A percentile compares a stretch with the other conserved stretches of the same genome.
phyloP scores from a whole-genome alignment of 2,329 filamentous ascomycete species.

The Trichocomaceae sp. region DNA sequence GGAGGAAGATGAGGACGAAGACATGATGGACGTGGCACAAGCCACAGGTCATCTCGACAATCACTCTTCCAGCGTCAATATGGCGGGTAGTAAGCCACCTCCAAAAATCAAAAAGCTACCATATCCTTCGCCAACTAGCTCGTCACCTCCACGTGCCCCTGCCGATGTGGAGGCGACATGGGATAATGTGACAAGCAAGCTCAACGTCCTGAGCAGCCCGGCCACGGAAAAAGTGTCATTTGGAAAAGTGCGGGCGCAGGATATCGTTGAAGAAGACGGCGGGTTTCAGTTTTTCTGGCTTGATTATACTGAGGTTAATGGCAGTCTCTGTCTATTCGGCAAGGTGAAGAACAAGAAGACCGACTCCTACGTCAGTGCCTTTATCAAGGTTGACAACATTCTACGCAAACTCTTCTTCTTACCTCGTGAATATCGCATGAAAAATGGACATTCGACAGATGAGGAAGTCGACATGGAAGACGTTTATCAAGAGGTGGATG shows the following conservation, averaged over 20 bases:
- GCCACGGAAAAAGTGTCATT: slow-evolving; percentile 54
- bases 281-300: slow-evolving; percentile 94
- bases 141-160: slow-evolving; percentile 62
- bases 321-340: slow-evolving; percentile 86
- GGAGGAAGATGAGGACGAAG: slow-evolving; percentile 69
- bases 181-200: slow-evolving; percentile 76
- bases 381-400: slow-evolving; percentile 93
- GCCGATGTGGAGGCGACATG: slow-evolving; percentile 72
- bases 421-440: slow-evolving; percentile 60
- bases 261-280: slow-evolving; percentile 90
- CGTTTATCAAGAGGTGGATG: slow-evolving; percentile 83
- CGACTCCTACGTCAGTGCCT: slow-evolving; percentile 76
- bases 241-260: slow-evolving; percentile 74
- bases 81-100: slow-evolving; percentile 69
- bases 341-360: slow-evolving; percentile 89
- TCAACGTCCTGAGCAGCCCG: slow-evolving; percentile 78
- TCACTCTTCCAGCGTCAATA: slow-evolving; percentile 68
- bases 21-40: slow-evolving; percentile 80
- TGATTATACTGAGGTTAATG: slow-evolving; percentile 89
- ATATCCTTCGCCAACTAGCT: slow-evolving; percentile 65
- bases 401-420: slow-evolving; percentile 88
- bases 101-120: slow-evolving; percentile 66
- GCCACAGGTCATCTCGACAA: slow-evolving; percentile 58
- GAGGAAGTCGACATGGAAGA: slow-evolving; percentile 81
- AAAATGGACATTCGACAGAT: slow-evolving; percentile 59